Base-by-base conservation (phyloP, 2,329 filamentous ascomycete genomes). In the Epichloe sp. region DNA sequence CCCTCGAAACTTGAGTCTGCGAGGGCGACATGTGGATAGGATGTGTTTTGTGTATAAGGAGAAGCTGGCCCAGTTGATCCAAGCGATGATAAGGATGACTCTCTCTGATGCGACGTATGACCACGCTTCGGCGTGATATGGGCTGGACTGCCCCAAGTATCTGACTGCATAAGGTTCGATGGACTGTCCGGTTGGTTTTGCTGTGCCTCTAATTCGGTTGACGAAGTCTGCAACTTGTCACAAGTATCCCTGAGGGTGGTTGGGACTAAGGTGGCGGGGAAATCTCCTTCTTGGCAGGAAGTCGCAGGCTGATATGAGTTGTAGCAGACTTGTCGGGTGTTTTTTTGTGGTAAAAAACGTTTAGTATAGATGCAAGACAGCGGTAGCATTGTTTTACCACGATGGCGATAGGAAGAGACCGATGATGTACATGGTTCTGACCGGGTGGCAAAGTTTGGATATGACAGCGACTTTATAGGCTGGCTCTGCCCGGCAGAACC, bases 31-130 rank as follows among this genome's bases (percentile, higher is more conserved):
- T 80, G 77, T 2, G 79, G 79, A 54, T 80, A 78, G 38, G 77
- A 72, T 2, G 70, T 75, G 59, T 71, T 78, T 52, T 73, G 68
- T 40, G 71, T 74, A 61, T 72, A 82, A 3, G 79, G 79, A 17
- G 80, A 83, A 0, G 74, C 70, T 17, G 79, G 79, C n/a, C 76
- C 77, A 37, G 76, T 71, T 0, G 79, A 82, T 11, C 76, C 78
- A 41, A 82, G 59, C 0, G 80, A 82, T 0, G 79, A 82, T 38
- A 80, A 66, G 6, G 79, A 82, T 2, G 79, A 78, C 56, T 82
- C 78, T 57, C 79, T 75, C 44, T 82, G 72, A 58, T 83, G 79
- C 26, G 70, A 59, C 38, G 71, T 62, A 15, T 70, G 68, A 51
- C 64, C 63, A 40, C 65, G 55, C 59, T 67, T 68, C 21, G 67